phyloP scores from a whole-genome alignment of 768 basidiomycete species.

The Hypholoma fasciculare region DNA sequence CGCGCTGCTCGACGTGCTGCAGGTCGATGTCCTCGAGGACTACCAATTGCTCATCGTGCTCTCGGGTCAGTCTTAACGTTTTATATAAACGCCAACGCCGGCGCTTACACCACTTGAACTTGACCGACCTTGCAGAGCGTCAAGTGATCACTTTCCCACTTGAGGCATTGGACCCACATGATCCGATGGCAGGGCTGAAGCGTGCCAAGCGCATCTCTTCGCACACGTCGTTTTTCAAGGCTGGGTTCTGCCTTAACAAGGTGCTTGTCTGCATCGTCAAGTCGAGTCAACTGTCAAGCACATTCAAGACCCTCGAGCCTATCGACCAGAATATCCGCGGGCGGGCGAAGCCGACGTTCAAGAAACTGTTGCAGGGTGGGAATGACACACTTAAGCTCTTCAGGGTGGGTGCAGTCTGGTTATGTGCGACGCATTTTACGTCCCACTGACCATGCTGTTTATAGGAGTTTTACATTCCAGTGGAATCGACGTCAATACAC shows the following conservation, averaged over 20 bases:
- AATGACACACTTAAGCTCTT: conserved; percentile 93
- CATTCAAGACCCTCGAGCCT: conserved; percentile 96
- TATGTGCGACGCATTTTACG: neutral
- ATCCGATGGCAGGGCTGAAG: conserved; percentile 89
- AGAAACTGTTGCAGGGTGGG: conserved; percentile 89
- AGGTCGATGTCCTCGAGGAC: conserved; percentile 96
- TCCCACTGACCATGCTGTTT: neutral
- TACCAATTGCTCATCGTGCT: conserved; percentile 96
- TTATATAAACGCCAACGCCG: neutral
- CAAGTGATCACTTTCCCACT: conserved; percentile 96
- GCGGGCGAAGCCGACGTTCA: conserved; percentile 87
- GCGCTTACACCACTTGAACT: neutral
- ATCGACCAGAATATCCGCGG: conserved; percentile 86
- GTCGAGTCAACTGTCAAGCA: conserved; percentile 91
- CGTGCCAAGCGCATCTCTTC: conserved; percentile 94
- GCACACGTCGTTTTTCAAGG: conserved; percentile 98
- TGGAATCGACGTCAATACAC: conserved; percentile 95
- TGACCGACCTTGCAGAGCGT: conserved; percentile 60
- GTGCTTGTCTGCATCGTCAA: conserved; percentile 97
- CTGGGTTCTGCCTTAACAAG: conserved; percentile 86
- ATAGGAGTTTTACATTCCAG: conserved; percentile 98
- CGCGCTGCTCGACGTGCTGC: conserved; percentile 83
- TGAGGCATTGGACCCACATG: conserved; percentile 86
- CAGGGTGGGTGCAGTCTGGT: conserved; percentile 51
- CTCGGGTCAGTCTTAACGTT: conserved; percentile 60